These are phyloP conservation scores for Tulasnella sp. DNA, from an alignment of 768 basidiomycete species.

Conservation along the genomic window DNA sequence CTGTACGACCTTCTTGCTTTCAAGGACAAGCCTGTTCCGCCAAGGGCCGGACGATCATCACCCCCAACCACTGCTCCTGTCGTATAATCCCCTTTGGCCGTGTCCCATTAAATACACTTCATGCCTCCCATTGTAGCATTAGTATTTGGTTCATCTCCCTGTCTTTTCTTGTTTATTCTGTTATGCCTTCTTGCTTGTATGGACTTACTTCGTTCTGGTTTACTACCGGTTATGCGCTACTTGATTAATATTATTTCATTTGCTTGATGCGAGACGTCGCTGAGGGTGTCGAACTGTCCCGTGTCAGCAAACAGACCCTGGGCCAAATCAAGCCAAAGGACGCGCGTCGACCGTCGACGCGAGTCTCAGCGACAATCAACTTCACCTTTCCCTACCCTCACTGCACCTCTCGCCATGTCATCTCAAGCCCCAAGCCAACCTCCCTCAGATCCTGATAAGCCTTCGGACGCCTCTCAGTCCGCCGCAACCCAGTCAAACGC, in stretches of 20 bases:
- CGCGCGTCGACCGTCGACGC: conserved; percentile 26
- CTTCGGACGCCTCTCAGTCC: conserved; percentile 4
- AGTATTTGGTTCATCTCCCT: neutral
- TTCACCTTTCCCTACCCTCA: neutral
- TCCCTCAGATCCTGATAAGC: conserved; percentile 7
- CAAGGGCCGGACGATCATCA: neutral
- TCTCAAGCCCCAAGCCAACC: conserved; percentile 26
- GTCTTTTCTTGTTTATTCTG: neutral
- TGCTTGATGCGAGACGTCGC: neutral
- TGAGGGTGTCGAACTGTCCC: neutral
- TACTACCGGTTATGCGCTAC: neutral
- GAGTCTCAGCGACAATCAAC: neutral
- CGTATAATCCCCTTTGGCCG: neutral
- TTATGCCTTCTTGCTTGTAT: conserved; percentile 10
- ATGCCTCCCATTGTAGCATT: neutral
- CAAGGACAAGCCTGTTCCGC: conserved; percentile 51
- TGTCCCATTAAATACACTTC: neutral
- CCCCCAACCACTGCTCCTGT: neutral
- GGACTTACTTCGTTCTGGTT: conserved; percentile 9
- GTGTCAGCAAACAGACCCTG: conserved; percentile 19
- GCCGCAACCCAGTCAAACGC: conserved; percentile 4
- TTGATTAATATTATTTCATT: neutral
- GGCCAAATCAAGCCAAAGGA: conserved; percentile 14
- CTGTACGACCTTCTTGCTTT: conserved; percentile 79
- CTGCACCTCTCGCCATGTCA: conserved; percentile 10